These are phyloP conservation scores for Bothriochloa decipiens DNA, from an alignment of 176 grass and related monocot genomes.

Conservation along the genomic window DNA sequence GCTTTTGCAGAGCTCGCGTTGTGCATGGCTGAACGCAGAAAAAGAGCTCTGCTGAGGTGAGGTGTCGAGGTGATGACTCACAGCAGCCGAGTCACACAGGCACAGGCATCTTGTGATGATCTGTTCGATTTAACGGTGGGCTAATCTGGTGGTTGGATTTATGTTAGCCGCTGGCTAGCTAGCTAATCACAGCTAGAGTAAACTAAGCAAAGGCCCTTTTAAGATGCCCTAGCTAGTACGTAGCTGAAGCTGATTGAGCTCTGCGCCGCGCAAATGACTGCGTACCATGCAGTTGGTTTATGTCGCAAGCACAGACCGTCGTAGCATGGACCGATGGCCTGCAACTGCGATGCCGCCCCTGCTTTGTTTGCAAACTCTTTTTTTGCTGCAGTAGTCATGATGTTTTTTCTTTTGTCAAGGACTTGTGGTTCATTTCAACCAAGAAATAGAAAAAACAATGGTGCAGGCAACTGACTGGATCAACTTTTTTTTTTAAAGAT, in stretches of 20 bases:
- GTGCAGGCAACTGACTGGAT: too few relatives aligned
- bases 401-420: too few relatives aligned
- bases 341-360: neutral
- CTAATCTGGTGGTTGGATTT: neutral
- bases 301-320: neutral
- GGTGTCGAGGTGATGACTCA: neutral
- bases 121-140: neutral
- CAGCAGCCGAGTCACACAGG: neutral
- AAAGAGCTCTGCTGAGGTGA: neutral
- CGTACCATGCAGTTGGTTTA: neutral
- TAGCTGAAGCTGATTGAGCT: neutral
- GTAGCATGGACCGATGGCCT: neutral
- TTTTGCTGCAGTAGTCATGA: too few relatives aligned
- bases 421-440: too few relatives aligned
- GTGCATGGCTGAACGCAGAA: neutral
- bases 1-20: neutral
- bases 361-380: neutral
- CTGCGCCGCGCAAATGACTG: neutral
- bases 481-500: too few relatives aligned
- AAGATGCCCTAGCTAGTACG: neutral
- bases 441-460: too few relatives aligned
- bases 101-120: slow-evolving; percentile 26
- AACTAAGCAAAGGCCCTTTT: neutral
- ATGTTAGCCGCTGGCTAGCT: neutral
- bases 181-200: neutral